Percentiles rank a stretch among this genome's conserved stretches.
These are phyloP conservation scores for Paraurostyla sp. DNA, from an alignment of 73 alveolate genomes.

Conservation along the genomic window DNA sequence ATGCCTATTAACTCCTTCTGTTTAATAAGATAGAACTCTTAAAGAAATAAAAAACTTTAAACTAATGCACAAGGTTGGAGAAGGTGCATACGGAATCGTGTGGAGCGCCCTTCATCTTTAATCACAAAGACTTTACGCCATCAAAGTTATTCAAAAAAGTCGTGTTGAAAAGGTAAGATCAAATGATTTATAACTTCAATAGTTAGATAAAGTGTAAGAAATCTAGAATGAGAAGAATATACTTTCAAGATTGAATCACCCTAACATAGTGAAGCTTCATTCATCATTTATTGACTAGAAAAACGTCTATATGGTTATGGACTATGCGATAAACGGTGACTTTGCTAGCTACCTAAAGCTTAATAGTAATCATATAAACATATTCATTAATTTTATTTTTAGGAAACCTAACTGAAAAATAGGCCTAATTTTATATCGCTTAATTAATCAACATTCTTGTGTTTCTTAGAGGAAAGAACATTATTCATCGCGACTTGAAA, in stretches of 20 bases:
- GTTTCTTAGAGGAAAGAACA: slow-evolving; percentile 75
- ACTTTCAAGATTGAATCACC: slow-evolving; percentile 75
- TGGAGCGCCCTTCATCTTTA: slow-evolving; percentile 40
- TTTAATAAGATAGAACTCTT: neutral
- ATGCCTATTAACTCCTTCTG: slow-evolving; percentile 24
- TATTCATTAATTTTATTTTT: slow-evolving; percentile 9
- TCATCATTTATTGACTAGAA: slow-evolving; percentile 75
- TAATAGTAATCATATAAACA: slow-evolving; percentile 1
- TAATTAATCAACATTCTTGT: slow-evolving; percentile 86
- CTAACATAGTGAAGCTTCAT: slow-evolving; percentile 81
- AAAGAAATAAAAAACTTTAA: slow-evolving; percentile 32
- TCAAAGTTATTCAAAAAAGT: slow-evolving; percentile 40
- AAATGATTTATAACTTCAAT: neutral
- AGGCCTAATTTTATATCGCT: slow-evolving; percentile 85
- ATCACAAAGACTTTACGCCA: slow-evolving; percentile 22
- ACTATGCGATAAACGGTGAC: slow-evolving; percentile 86
- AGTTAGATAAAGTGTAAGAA: slow-evolving; percentile 69
- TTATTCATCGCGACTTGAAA: slow-evolving; percentile 93
- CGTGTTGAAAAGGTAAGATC: slow-evolving; percentile 44
- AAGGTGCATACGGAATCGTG: slow-evolving; percentile 46
- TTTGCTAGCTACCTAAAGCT: slow-evolving; percentile 74
- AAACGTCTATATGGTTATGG: slow-evolving; percentile 82
- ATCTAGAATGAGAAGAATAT: slow-evolving; percentile 83
- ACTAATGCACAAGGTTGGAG: slow-evolving; percentile 38
- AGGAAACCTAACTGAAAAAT: slow-evolving; percentile 68